Evolutionary conservation across 2,329 filamentous ascomycete genomes (phyloP).

Genomic region (Escovopsis sp.): DNA sequence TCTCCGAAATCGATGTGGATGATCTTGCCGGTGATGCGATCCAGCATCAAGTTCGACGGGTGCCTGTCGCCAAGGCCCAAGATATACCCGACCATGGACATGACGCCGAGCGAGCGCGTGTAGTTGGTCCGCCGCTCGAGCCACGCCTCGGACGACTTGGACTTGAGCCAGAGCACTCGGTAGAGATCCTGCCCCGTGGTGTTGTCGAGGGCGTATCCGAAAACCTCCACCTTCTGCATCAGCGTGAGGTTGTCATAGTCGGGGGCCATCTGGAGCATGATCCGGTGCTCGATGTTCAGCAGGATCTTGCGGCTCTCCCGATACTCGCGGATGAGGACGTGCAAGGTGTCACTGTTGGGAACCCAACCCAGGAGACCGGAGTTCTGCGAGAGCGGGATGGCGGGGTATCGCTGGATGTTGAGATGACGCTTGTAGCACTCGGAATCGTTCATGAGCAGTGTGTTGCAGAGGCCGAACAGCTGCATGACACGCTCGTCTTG

Average conservation of each 20-base stretch:
- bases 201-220: constrained; percentile 97
- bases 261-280: constrained; percentile 99
- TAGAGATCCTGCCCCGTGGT: constrained; percentile 98
- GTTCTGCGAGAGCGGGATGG: constrained; percentile 93
- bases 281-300: constrained; percentile 96
- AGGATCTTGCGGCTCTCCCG: constrained; percentile 93
- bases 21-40: constrained; percentile 89
- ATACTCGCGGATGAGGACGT: constrained; percentile 93
- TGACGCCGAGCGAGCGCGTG: constrained; percentile 88
- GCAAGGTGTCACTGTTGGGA: constrained; percentile 90
- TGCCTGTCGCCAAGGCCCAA: constrained; percentile 91
- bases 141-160: constrained; percentile 95
- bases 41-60: constrained; percentile 94
- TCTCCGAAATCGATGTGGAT: constrained; percentile 99
- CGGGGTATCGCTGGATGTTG: constrained; percentile 88
- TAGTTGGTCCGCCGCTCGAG: constrained; percentile 97
- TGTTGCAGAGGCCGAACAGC: constrained; percentile 94
- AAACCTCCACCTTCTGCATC: constrained; percentile 99
- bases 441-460: constrained; percentile 78
- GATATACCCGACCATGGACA: constrained; percentile 99
- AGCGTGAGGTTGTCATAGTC: constrained; percentile 97
- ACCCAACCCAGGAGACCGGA: constrained; percentile 94
- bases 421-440: constrained; percentile 96
- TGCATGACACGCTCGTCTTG: constrained; percentile 99
- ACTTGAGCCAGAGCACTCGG: constrained; percentile 96